Evolutionary conservation across 768 basidiomycete genomes (phyloP).

Genomic region (Tulasnella sp.): DNA sequence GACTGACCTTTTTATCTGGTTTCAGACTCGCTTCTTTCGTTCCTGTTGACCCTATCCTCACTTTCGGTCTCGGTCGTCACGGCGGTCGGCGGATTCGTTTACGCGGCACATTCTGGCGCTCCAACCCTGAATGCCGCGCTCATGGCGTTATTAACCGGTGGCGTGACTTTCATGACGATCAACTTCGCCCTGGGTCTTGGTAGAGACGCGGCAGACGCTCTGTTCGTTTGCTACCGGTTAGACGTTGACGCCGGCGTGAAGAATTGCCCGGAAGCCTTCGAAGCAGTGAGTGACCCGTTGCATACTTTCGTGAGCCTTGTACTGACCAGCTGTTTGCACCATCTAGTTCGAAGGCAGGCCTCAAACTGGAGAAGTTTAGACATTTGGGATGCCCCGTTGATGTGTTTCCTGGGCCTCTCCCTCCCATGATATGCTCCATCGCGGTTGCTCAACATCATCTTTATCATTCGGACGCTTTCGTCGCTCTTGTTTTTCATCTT

Average conservation of each 20-base stretch:
- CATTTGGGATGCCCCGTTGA: not conserved
- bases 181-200: conserved; percentile 79
- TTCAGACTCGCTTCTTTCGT: conserved; percentile 65
- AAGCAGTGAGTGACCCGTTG: conserved; percentile 46
- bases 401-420: not conserved
- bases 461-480: conserved; percentile 1
- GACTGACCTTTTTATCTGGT: not conserved
- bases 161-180: conserved; percentile 75
- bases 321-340: not conserved
- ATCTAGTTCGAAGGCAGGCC: conserved; percentile 24
- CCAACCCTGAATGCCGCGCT: conserved; percentile 70
- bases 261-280: conserved; percentile 53
- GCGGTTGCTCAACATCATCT: conserved; percentile 1
- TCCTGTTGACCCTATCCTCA: conserved; percentile 58
- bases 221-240: conserved; percentile 66
- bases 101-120: conserved; percentile 75
- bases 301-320: not conserved
- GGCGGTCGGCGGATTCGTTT: conserved; percentile 76
- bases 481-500: not conserved
- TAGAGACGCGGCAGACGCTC: conserved; percentile 64
- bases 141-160: conserved; percentile 71
- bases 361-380: not conserved
- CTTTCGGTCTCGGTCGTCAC: conserved; percentile 78
- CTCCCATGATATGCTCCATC: not conserved
- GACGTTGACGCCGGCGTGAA: conserved; percentile 54